A percentile compares a stretch with the other conserved stretches of the same genome.
Conservation (phyloP, 257 asterid genomes). For the Fraxinus pennsylvanica region DNA sequence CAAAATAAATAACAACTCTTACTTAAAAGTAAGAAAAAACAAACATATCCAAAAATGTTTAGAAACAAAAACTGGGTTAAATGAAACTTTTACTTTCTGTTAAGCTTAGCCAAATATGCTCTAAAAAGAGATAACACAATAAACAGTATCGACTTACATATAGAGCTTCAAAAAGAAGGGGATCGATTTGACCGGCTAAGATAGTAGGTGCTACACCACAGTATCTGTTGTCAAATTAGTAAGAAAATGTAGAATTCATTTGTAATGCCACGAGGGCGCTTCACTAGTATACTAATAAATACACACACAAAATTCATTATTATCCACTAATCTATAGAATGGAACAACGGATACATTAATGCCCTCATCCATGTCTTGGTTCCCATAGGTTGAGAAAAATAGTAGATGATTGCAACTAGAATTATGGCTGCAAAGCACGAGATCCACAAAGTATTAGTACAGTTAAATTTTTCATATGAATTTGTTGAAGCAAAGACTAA, state of each 20-base stretch:
- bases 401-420: slow-evolving; percentile 79
- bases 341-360: slow-evolving; percentile 66
- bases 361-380: slow-evolving; percentile 73
- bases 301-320: neutral
- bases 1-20: neutral
- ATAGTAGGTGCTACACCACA: slow-evolving; percentile 91
- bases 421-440: slow-evolving; percentile 63
- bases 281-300: neutral
- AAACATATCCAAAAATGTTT: neutral
- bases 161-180: slow-evolving; percentile 90
- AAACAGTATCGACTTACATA: slow-evolving; percentile 60
- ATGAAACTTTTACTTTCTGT: neutral
- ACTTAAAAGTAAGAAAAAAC: neutral
- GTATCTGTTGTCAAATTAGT: slow-evolving; percentile 52
- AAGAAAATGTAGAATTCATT: slow-evolving; percentile 30
- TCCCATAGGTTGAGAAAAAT: slow-evolving; percentile 86
- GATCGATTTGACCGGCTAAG: slow-evolving; percentile 89
- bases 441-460: slow-evolving; percentile 18
- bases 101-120: neutral
- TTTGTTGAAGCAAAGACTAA: neutral
- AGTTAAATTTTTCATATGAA: slow-evolving; percentile 14
- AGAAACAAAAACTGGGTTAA: neutral
- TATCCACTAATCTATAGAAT: neutral
- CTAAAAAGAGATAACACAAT: neutral
- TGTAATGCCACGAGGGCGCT: neutral